phyloP scores from a whole-genome alignment of 768 basidiomycete species.

The Termitomyces bulborhizus region DNA sequence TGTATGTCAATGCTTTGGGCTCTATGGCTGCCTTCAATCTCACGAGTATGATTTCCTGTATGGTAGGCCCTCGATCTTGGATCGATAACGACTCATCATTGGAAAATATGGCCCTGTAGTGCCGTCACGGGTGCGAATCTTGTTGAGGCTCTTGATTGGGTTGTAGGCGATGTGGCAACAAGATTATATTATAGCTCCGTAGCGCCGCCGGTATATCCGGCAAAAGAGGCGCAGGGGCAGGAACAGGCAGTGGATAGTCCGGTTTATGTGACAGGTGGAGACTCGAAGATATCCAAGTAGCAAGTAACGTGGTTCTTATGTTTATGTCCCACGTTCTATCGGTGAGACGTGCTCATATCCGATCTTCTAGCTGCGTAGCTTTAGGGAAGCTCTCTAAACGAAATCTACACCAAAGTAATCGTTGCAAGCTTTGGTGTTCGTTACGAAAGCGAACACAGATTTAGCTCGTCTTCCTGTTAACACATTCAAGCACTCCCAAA shows the following conservation, averaged over 20 bases:
- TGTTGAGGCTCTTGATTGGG: slow-evolving; percentile 85
- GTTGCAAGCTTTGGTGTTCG: background rate
- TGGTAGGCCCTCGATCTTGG: slow-evolving; percentile 40
- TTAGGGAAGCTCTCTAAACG: background rate
- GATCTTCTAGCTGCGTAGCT: background rate
- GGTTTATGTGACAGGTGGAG: background rate
- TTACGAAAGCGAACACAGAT: slow-evolving; percentile 3
- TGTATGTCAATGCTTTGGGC: slow-evolving; percentile 31
- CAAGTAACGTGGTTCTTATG: background rate
- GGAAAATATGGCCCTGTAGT: slow-evolving; percentile 89
- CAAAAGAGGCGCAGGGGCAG: background rate
- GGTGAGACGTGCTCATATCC: slow-evolving; percentile 7
- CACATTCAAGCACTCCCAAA: background rate
- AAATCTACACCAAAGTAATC: slow-evolving; percentile 2
- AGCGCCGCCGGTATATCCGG: slow-evolving; percentile 6
- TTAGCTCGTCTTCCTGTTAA: slow-evolving; percentile 1
- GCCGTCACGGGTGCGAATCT: slow-evolving; percentile 87
- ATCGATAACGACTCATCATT: slow-evolving; percentile 82
- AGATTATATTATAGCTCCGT: slow-evolving; percentile 78
- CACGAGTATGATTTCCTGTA: background rate
- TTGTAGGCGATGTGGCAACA: slow-evolving; percentile 81
- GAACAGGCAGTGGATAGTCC: background rate
- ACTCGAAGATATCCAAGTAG: background rate
- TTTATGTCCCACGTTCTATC: background rate
- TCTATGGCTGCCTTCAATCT: slow-evolving; percentile 5